Base-by-base conservation (phyloP, 169 alveolate species). In the Plasmodium vinckei region DNA sequence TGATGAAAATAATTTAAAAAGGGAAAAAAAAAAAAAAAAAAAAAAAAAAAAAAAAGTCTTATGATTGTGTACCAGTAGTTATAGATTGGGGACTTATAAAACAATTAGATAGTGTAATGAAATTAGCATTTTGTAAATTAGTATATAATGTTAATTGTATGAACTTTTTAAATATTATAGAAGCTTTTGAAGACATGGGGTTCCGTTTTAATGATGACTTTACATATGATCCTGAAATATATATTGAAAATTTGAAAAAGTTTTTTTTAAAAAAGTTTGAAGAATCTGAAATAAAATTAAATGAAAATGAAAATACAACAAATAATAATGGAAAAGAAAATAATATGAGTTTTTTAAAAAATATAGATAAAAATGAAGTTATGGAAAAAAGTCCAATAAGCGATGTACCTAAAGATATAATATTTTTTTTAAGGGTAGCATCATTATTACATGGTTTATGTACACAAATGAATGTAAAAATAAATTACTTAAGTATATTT, bases 121-220 rank as follows among this genome's bases (percentile, higher is more conserved):
- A 92, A 49, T 56, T 92, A 7, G 97, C 97, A 60, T 94, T 95
- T 84, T 91, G 96, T 65, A 94, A 93, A 82, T 87, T 93, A 49
- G 93, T 94, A 27, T 93, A 93, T 88, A 86, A 93, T 44, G 73
- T 95, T 13, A 94, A 94, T 33, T 91, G 95, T 21, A 84, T 95
- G 94, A 92, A 95, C 87, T 93, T 95, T 47, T 73, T 93, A 89
- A 96, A 95, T 33, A 65, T 95, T 12, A 92, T 94, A 90, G 97
- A 94, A 70, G 96, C 97, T 5, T 95, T 95, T 46, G 97, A 95
- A 56, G 96, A 95, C 68, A 92, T 95, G 97, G 97, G 97, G 44
- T 95, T 95, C 87, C 61, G 87, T 61, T 94, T 94, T 75, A 92
- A 91, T 54, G 92, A 91, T 51, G 92, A 91, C 70, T 65, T 87